These are phyloP conservation scores for Phytomonas sp. DNA, from an alignment of 208 protist genomes.

Conservation along the genomic window DNA sequence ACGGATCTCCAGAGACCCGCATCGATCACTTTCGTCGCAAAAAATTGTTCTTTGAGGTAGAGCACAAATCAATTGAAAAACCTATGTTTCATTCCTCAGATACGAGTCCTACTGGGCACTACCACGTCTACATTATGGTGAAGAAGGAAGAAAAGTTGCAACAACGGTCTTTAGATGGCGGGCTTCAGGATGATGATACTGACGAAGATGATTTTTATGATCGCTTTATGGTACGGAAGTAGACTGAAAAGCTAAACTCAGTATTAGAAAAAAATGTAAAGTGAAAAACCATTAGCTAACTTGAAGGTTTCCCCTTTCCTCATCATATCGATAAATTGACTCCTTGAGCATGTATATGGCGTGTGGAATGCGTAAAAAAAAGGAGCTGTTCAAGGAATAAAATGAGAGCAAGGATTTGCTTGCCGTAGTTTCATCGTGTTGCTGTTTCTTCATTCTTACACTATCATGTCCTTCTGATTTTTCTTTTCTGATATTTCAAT, in stretches of 20 bases:
- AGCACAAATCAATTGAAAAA: conserved; percentile 83
- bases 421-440: neutral
- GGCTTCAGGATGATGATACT: conserved; percentile 50
- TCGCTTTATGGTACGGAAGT: conserved; percentile 85
- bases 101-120: conserved; percentile 65
- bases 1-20: conserved; percentile 83
- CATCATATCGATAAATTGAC: neutral
- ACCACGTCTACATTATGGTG: conserved; percentile 90
- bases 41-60: conserved; percentile 80
- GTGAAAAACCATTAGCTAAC: conserved; percentile 13
- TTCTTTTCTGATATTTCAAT: conserved; percentile 1
- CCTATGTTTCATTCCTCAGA: conserved; percentile 77
- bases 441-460: conserved; percentile 9
- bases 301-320: conserved; percentile 1
- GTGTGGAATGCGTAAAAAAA: neutral
- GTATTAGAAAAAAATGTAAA: conserved; percentile 12
- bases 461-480: conserved; percentile 14
- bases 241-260: conserved; percentile 13
- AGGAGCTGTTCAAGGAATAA: conserved; percentile 6
- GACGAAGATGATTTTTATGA: conserved; percentile 92
- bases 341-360: neutral
- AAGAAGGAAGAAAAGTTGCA: conserved; percentile 48
- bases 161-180: conserved; percentile 26
- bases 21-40: conserved; percentile 87
- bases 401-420: conserved; percentile 5